These are phyloP conservation scores for Stagonosporopsis tanaceti DNA, from an alignment of 2,329 filamentous ascomycete species.

Conservation along the genomic window DNA sequence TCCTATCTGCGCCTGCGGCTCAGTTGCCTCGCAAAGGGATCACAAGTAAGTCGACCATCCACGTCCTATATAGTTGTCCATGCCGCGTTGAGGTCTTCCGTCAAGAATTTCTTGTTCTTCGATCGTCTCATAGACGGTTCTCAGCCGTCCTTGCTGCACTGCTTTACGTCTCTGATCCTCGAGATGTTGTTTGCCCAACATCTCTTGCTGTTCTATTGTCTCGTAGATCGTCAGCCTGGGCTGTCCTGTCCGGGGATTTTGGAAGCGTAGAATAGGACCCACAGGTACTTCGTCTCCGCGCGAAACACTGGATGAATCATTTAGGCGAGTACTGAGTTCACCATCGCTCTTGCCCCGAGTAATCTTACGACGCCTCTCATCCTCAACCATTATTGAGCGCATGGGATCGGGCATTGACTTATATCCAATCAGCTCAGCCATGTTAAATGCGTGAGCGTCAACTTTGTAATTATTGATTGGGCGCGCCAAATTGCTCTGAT, in stretches of 20 bases:
- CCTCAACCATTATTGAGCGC: background rate
- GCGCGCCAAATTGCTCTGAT: background rate
- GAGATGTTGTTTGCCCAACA: constrained; percentile 1
- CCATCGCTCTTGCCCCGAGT: background rate
- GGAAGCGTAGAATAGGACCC: constrained; percentile 6
- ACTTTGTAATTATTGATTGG: background rate
- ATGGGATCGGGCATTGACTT: background rate
- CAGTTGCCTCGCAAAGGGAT: background rate
- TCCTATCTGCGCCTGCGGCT: background rate
- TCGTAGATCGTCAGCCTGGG: constrained; percentile 16
- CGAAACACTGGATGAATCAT: background rate
- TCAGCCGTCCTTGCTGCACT: background rate
- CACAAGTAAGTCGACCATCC: constrained; percentile 2
- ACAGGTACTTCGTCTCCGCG: background rate
- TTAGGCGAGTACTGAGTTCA: background rate
- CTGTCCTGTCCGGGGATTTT: constrained; percentile 4
- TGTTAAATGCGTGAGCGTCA: background rate
- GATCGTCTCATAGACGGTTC: constrained; percentile 11
- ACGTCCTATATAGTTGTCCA: background rate
- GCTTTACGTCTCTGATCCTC: constrained; percentile 3
- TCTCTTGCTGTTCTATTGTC: constrained; percentile 6
- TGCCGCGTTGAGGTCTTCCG: constrained; percentile 4
- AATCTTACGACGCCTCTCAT: background rate
- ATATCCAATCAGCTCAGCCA: background rate
- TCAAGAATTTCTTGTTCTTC: constrained; percentile 8